Base-by-base conservation (phyloP, 1,284 basidiomycete genomes). In the Fistulina hepatica region DNA sequence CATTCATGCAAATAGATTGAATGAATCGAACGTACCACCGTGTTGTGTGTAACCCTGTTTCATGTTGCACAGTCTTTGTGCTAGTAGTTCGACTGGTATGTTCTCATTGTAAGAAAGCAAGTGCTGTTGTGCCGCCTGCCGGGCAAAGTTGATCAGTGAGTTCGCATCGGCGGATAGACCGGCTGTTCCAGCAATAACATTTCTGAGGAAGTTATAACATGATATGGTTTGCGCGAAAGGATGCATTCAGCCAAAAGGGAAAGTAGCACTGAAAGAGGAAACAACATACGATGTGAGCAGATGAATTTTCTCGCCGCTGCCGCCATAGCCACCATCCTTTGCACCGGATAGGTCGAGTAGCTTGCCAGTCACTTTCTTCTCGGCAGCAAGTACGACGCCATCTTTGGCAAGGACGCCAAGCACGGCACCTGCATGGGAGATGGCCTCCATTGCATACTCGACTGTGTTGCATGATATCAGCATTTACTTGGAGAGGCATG, bases 331-430 rank as follows among this genome's bases (percentile, higher is more conserved):
- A 19, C 82, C 84, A 42, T 88, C 89, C 57, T 92, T 91, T 38
- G 76, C 71, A 34, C 74, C 72, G 20, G 83, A 82, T 28, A 91
- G 71, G 63, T 98, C 94, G 42, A 98, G 74, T 32, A 98, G 76
- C 63, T 98, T 98, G 34, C 92, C 92, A 0, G 95, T 97, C 27
- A 98, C 92, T 64, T 95, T 95, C 79, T 98, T 98, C 71, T 98
- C 94, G 6, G 94, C 94, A 0, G 92, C 94, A n/a, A 98, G 72
- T 2, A 97, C 92, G 25, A 98, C 88, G 1, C 95, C 94, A 49
- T 93, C 90, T 55, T 86, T 90, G 15, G 91, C 89, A n/a, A 95
- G 71, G 39, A 97, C 83, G 27, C 91, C 92, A 21, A 97, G 76
- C 31, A 95, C 91, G 11, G 92, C 93, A 45, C 93, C 93, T 20